Percentiles rank a stretch among this genome's conserved stretches.
phyloP scores from a whole-genome alignment of 2,329 filamentous ascomycete genomes.

The Plectosphaerella plurivora region DNA sequence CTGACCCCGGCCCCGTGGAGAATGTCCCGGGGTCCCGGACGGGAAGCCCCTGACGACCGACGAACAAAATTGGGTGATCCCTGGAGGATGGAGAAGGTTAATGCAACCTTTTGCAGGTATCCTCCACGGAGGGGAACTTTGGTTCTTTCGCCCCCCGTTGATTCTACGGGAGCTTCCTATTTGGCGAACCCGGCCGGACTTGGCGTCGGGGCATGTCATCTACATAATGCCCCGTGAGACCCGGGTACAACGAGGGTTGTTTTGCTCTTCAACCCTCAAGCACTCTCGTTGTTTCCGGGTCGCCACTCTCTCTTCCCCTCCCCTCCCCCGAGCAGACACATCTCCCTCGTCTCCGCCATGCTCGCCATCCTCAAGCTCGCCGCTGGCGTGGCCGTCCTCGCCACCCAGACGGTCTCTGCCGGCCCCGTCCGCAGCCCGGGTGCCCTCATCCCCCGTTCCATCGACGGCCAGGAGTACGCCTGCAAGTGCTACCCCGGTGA shows the following conservation, averaged over 20 bases:
- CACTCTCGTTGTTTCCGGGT: no score
- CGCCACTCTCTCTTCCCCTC: no score
- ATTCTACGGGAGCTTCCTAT: no score
- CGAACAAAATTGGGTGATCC: no score
- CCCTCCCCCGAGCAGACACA: no score
- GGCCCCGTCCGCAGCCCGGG: not conserved
- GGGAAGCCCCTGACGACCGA: not conserved
- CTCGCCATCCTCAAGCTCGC: not conserved
- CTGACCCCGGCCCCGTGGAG: not conserved
- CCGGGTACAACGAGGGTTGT: no score
- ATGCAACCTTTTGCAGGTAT: not conserved
- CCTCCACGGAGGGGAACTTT: not conserved
- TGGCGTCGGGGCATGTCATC: no score
- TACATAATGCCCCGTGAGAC: no score
- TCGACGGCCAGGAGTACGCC: conserved; percentile 21
- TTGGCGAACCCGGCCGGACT: no score
- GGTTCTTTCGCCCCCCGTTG: no score
- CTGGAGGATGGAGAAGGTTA: not conserved
- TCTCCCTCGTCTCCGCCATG: not conserved
- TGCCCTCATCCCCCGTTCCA: conserved; percentile 5
- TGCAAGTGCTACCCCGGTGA: conserved; percentile 27
- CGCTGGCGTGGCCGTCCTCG: not conserved
- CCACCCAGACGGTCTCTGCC: conserved; percentile 1
- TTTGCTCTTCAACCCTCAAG: no score
- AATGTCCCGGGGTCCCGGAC: not conserved